phyloP scores from a whole-genome alignment of 2,329 filamentous ascomycete genomes.

The Ophiostoma piceae region DNA sequence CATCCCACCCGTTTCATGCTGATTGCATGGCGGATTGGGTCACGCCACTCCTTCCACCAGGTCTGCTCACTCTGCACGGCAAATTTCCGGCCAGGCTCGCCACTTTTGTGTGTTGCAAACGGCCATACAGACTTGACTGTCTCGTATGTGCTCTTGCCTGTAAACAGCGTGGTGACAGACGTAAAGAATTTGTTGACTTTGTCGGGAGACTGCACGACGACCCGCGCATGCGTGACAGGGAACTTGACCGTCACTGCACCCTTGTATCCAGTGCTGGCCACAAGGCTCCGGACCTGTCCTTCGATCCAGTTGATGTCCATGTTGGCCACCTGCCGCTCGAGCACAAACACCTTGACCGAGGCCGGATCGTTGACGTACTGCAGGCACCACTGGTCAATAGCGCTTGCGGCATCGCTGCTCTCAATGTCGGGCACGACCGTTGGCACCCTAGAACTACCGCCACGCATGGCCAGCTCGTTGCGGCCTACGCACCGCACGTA shows the following conservation, averaged over 20 bases:
- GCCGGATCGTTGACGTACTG: slow-evolving; percentile 44
- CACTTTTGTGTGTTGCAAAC: slow-evolving; percentile 47
- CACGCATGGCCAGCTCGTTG: slow-evolving; percentile 48
- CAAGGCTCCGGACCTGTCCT: slow-evolving; percentile 48
- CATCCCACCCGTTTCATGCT: slow-evolving; percentile 38
- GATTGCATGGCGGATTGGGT: slow-evolving; percentile 41
- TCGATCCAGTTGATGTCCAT: slow-evolving; percentile 52
- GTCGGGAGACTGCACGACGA: slow-evolving; percentile 48
- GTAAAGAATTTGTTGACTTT: slow-evolving; percentile 52
- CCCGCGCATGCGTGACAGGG: slow-evolving; percentile 45
- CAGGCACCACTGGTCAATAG: slow-evolving; percentile 47
- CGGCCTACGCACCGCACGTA: slow-evolving; percentile 48
- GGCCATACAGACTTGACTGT: slow-evolving; percentile 54
- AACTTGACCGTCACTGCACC: slow-evolving; percentile 47
- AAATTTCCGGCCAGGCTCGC: slow-evolving; percentile 42
- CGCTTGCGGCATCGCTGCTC: slow-evolving; percentile 40
- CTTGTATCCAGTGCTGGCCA: slow-evolving; percentile 47
- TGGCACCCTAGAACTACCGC: slow-evolving; percentile 37
- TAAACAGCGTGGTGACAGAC: slow-evolving; percentile 47
- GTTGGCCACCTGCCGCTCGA: slow-evolving; percentile 51
- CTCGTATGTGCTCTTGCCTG: slow-evolving; percentile 50
- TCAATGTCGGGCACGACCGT: slow-evolving; percentile 42
- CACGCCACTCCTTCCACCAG: slow-evolving; percentile 52
- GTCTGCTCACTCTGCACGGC: slow-evolving; percentile 52
- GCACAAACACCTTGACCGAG: slow-evolving; percentile 44